These are phyloP conservation scores for Diplodia mutila DNA, from an alignment of 2,329 filamentous ascomycete genomes.

Conservation along the genomic window DNA sequence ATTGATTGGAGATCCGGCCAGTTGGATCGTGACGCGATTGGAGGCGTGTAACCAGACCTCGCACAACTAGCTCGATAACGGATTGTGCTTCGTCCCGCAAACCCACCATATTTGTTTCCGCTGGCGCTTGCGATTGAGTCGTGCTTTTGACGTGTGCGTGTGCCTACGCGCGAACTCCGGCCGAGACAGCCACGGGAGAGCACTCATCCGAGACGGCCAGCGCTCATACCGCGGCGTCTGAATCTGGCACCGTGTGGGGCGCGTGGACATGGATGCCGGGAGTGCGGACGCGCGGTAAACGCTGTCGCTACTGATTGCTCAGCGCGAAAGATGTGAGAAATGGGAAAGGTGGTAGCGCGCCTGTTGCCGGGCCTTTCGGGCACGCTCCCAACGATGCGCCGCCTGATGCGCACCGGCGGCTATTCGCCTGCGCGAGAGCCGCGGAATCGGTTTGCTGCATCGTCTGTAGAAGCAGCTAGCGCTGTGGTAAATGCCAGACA, in stretches of 20 bases:
- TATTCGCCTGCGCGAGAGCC: background rate
- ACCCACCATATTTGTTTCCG: background rate
- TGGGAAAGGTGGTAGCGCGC: background rate
- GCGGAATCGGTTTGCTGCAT: background rate
- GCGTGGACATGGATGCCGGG: constrained; percentile 1
- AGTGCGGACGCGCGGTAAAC: constrained; percentile 19
- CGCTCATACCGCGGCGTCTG: constrained; percentile 3
- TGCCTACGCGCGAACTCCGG: constrained; percentile 12
- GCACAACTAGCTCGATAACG: constrained; percentile 10
- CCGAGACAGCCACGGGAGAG: constrained; percentile 14
- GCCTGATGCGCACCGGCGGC: constrained; percentile 3
- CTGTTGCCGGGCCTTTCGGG: background rate
- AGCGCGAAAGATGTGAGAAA: background rate
- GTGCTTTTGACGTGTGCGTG: constrained; percentile 5
- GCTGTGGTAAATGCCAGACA: background rate
- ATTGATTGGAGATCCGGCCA: constrained; percentile 14
- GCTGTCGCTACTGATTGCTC: constrained; percentile 13
- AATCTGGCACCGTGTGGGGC: background rate
- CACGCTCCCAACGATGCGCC: background rate
- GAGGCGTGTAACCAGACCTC: constrained; percentile 21
- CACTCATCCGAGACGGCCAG: constrained; percentile 7
- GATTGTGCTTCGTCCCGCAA: constrained; percentile 13
- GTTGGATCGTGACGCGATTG: constrained; percentile 21
- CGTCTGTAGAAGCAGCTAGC: background rate
- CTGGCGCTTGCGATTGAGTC: constrained; percentile 3